Conservation (phyloP, 2,329 filamentous ascomycete genomes). For the Nothophaeocryptopus gaeumannii region DNA sequence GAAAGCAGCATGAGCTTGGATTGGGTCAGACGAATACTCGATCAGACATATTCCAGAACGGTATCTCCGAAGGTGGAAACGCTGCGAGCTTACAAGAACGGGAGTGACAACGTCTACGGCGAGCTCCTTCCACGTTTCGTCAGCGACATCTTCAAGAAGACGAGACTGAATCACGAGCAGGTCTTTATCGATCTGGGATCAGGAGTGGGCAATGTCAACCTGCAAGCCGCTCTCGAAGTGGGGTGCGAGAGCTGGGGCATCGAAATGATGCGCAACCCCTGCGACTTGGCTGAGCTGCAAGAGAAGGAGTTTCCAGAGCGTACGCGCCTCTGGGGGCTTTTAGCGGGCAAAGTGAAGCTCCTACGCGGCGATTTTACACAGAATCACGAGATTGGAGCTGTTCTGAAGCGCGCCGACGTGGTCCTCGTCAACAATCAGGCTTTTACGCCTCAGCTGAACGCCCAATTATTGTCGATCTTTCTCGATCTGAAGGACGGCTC, state of each 20-base stretch:
- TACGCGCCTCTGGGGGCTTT: constrained; percentile 84
- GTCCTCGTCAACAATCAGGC: constrained; percentile 97
- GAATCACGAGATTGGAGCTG: constrained; percentile 65
- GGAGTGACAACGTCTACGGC: constrained; percentile 91
- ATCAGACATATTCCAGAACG: constrained; percentile 83
- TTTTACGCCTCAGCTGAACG: constrained; percentile 84
- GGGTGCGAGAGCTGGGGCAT: constrained; percentile 96
- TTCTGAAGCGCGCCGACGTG: constrained; percentile 84
- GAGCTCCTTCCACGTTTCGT: constrained; percentile 85
- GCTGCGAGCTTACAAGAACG: constrained; percentile 80
- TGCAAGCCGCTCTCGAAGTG: constrained; percentile 89
- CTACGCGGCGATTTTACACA: constrained; percentile 81
- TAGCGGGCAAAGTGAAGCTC: constrained; percentile 74
- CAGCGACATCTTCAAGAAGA: constrained; percentile 74
- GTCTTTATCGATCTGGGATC: constrained; percentile 94
- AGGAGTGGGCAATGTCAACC: constrained; percentile 90
- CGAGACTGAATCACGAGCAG: constrained; percentile 73
- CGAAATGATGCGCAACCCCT: constrained; percentile 91
- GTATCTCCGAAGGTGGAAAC: constrained; percentile 85
- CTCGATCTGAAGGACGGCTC: constrained; percentile 88
- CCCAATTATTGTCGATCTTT: constrained; percentile 81
- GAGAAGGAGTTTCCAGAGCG: constrained; percentile 79
- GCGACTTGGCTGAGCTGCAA: constrained; percentile 76
- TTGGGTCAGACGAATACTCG: constrained; percentile 60
- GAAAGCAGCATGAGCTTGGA: constrained; percentile 74